These are phyloP conservation scores for Xylariaceae sp. DNA, from an alignment of 2,329 filamentous ascomycete species.

Conservation along the genomic window DNA sequence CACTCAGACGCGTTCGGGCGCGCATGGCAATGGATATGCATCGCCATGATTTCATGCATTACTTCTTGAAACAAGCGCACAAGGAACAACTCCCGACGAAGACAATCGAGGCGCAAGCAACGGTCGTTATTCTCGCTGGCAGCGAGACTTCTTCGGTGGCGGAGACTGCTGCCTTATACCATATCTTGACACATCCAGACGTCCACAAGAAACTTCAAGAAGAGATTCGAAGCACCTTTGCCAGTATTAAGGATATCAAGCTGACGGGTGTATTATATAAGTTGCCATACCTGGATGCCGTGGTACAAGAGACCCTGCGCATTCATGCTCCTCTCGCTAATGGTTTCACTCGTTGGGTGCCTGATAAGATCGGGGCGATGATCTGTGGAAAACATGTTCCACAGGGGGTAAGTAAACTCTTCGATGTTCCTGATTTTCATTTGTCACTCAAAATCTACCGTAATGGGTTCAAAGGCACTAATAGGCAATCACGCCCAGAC, in stretches of 20 bases:
- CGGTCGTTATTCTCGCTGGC: constrained; percentile 6
- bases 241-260: too few species aligned
- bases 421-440: neutral
- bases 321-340: neutral
- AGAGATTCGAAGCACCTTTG: too few species aligned
- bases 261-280: too few species aligned
- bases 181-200: constrained; percentile 25
- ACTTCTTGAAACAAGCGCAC: constrained; percentile 1
- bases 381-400: constrained; percentile 5
- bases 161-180: constrained; percentile 6
- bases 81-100: constrained; percentile 1
- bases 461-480: too few species aligned
- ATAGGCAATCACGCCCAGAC: neutral
- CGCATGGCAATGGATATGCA: constrained; percentile 1
- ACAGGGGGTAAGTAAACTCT: neutral
- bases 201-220: constrained; percentile 25
- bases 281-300: too few species aligned
- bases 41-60: constrained; percentile 7
- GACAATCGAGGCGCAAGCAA: constrained; percentile 8
- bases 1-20: neutral
- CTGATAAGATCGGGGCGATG: neutral
- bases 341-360: too few species aligned
- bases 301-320: too few species aligned
- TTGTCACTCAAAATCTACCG: too few species aligned
- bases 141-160: constrained; percentile 11